phyloP scores from a whole-genome alignment of 345 rosid species.

The Gynandropsis gynandra region DNA sequence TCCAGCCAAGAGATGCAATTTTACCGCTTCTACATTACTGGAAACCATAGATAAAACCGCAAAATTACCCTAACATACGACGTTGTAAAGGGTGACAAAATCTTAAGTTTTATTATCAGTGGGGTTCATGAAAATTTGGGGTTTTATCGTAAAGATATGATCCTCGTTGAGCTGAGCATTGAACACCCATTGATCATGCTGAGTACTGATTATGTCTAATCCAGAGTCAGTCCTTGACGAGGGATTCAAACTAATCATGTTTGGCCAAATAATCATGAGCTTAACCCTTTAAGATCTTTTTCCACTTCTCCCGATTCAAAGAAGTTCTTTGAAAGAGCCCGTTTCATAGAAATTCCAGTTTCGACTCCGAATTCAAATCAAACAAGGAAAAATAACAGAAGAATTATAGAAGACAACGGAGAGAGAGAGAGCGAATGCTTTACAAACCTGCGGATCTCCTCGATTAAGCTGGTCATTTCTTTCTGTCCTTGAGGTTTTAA shows the following conservation, averaged over 20 bases:
- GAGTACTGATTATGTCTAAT: conserved; percentile 39
- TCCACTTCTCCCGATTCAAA: conserved; percentile 42
- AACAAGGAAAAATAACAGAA: not conserved
- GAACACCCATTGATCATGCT: conserved; percentile 33
- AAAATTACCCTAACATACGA: conserved; percentile 29
- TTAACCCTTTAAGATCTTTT: conserved; percentile 30
- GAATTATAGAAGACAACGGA: not conserved
- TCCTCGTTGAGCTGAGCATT: conserved; percentile 36
- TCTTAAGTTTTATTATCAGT: conserved; percentile 2
- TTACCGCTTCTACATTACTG: conserved; percentile 29
- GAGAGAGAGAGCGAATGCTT: conserved; percentile 11
- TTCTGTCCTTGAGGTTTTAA: no score
- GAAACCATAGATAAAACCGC: conserved; percentile 26
- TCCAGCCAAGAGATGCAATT: conserved; percentile 38
- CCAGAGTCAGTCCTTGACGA: conserved; percentile 40
- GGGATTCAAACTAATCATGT: conserved; percentile 46
- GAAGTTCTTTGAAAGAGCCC: conserved; percentile 20
- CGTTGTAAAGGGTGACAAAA: not conserved
- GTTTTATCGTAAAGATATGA: conserved; percentile 36
- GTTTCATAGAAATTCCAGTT: conserved; percentile 11
- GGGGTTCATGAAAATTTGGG: not conserved
- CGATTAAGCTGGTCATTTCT: no score
- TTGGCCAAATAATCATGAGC: conserved; percentile 36
- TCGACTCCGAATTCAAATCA: not conserved
- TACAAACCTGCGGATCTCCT: no score